Evolutionary conservation across 2,329 filamentous ascomycete species (phyloP).

Genomic region (Sclerotinia minor): DNA sequence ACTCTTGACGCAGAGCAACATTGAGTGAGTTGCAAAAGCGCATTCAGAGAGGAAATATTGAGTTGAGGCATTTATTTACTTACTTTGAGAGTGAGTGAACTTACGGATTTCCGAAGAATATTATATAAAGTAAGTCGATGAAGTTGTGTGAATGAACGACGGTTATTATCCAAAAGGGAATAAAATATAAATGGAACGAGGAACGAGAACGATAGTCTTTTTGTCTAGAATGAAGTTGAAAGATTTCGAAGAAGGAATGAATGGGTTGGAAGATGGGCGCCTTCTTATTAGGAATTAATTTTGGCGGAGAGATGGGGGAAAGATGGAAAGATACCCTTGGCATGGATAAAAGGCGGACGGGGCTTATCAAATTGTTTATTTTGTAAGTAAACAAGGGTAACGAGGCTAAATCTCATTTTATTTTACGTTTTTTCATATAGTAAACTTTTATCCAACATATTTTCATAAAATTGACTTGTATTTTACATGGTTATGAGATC

Average conservation of each 20-base stretch:
- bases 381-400: slow-evolving; percentile 6
- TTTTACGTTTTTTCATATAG: background rate
- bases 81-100: slow-evolving; percentile 7
- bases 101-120: background rate
- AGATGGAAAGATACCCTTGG: background rate
- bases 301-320: background rate
- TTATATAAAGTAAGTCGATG: background rate
- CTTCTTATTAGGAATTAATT: slow-evolving; percentile 7
- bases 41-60: background rate
- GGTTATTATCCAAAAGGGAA: background rate
- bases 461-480: background rate
- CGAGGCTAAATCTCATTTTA: background rate
- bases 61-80: background rate
- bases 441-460: background rate
- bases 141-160: slow-evolving; percentile 2
- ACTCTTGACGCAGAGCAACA: no score
- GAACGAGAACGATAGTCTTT: background rate
- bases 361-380: background rate
- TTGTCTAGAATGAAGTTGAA: background rate
- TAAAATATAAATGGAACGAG: background rate
- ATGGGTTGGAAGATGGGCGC: background rate
- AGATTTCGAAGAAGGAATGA: background rate
- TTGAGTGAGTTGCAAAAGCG: background rate
- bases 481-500: background rate
- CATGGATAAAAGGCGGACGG: background rate